Conservation (phyloP, 768 basidiomycete species). For the Chalciporus piperatus region DNA sequence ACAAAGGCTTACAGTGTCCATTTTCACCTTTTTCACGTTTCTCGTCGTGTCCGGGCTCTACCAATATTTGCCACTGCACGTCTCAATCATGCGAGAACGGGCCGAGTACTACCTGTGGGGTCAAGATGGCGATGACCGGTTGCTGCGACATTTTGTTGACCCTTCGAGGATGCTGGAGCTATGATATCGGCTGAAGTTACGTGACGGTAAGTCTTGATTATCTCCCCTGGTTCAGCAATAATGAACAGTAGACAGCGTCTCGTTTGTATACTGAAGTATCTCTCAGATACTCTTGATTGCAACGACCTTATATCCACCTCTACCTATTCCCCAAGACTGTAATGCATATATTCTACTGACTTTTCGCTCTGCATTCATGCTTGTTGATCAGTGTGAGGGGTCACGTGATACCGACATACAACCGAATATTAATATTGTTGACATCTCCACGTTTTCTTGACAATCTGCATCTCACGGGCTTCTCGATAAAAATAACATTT, state of each 20-base stretch:
- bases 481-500: neutral
- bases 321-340: conserved; percentile 17
- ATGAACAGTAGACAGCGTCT: conserved; percentile 9
- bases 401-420: conserved; percentile 5
- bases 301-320: conserved; percentile 4
- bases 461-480: conserved; percentile 1
- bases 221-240: neutral
- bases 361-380: neutral
- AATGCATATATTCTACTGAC: conserved; percentile 10
- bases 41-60: conserved; percentile 51
- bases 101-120: conserved; percentile 66
- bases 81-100: conserved; percentile 51
- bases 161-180: conserved; percentile 28
- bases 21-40: conserved; percentile 39
- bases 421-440: neutral
- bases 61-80: conserved; percentile 60
- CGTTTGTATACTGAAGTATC: neutral
- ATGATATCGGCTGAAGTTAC: conserved; percentile 6
- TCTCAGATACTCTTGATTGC: conserved; percentile 3
- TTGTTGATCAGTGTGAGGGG: neutral
- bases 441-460: too few relatives aligned
- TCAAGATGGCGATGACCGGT: conserved; percentile 40
- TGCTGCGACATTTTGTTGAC: conserved; percentile 30
- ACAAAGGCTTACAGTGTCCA: conserved; percentile 35
- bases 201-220: conserved; percentile 12